Percentiles rank a stretch among this genome's conserved stretches.
Evolutionary conservation across 768 basidiomycete genomes (phyloP).

Genomic region (Amanita thiersii): DNA sequence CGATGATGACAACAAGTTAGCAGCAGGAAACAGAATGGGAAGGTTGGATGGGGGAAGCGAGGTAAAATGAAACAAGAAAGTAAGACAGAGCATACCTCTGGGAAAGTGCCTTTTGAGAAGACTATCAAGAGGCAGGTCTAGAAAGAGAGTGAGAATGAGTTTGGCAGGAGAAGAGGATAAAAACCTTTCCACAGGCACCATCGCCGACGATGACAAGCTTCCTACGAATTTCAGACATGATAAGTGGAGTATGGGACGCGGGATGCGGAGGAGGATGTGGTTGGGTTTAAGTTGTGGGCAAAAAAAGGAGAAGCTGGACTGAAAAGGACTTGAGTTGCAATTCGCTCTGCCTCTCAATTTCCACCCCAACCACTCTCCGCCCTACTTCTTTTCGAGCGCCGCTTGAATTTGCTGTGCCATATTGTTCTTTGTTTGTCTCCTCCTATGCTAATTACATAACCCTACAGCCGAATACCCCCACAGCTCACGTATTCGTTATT

Average conservation of each 20-base stretch:
- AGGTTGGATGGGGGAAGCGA: conserved; percentile 1
- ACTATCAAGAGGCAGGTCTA: conserved; percentile 93
- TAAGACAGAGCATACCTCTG: conserved; percentile 54
- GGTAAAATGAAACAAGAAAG: conserved; percentile 1
- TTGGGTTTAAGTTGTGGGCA: not conserved
- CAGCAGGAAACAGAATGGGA: conserved; percentile 1
- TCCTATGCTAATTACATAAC: not conserved
- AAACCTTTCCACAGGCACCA: conserved; percentile 93
- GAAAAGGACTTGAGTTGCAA: no score
- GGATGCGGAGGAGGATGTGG: conserved; percentile 1
- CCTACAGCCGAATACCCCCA: conserved; percentile 27
- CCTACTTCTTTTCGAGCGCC: conserved; percentile 7
- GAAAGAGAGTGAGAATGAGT: conserved; percentile 13
- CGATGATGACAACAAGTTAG: conserved; percentile 3
- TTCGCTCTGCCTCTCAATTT: no score
- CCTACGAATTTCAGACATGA: conserved; percentile 96
- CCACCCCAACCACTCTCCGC: no score
- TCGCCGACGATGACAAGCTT: conserved; percentile 99
- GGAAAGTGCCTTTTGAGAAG: conserved; percentile 95
- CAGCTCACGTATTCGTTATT: conserved; percentile 56
- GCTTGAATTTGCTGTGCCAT: conserved; percentile 9
- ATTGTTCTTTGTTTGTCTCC: conserved; percentile 1
- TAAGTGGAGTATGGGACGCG: not conserved
- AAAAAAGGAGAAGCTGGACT: no score
- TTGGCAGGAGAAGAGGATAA: conserved; percentile 12